Percentiles rank a stretch among this genome's conserved stretches.
These are phyloP conservation scores for Xylaria acuta DNA, from an alignment of 495 filamentous ascomycete species.

Conservation along the genomic window DNA sequence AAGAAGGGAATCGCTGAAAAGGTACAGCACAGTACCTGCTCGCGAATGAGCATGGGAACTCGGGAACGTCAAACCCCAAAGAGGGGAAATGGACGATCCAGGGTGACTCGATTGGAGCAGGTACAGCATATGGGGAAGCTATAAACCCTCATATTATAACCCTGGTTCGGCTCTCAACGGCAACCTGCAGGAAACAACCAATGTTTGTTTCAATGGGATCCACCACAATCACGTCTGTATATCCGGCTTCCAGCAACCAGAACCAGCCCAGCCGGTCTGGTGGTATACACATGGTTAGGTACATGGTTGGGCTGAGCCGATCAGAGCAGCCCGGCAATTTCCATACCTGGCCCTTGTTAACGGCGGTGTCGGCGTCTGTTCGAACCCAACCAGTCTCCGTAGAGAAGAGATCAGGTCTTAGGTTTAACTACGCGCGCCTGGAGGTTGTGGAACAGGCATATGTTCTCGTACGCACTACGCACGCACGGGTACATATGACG, in stretches of 20 bases:
- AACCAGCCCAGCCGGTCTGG: constrained; percentile 10
- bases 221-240: constrained; percentile 29
- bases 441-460: constrained; percentile 8
- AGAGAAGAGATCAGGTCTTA: constrained; percentile 12
- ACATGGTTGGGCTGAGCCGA: constrained; percentile 28
- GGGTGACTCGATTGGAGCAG: constrained; percentile 26
- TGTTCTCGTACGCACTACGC: constrained; percentile 17
- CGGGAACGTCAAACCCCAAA: constrained; percentile 24
- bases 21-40: constrained; percentile 1
- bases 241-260: background rate
- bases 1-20: background rate
- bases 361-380: constrained; percentile 14
- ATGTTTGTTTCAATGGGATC: constrained; percentile 37
- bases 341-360: constrained; percentile 2
- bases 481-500: constrained; percentile 9
- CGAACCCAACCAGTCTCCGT: constrained; percentile 12
- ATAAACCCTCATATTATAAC: constrained; percentile 44
- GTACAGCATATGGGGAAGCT: constrained; percentile 25
- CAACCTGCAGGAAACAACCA: constrained; percentile 43
- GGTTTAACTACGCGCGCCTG: constrained; percentile 3
- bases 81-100: constrained; percentile 27
- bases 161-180: constrained; percentile 40
- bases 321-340: constrained; percentile 11
- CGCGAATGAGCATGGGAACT: constrained; percentile 3
- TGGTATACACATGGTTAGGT: constrained; percentile 22